Evolutionary conservation across 2,329 filamentous ascomycete genomes (phyloP), one percentile per base, ranked within the genome.

Genomic region (Aspergillus ochraceus): DNA sequence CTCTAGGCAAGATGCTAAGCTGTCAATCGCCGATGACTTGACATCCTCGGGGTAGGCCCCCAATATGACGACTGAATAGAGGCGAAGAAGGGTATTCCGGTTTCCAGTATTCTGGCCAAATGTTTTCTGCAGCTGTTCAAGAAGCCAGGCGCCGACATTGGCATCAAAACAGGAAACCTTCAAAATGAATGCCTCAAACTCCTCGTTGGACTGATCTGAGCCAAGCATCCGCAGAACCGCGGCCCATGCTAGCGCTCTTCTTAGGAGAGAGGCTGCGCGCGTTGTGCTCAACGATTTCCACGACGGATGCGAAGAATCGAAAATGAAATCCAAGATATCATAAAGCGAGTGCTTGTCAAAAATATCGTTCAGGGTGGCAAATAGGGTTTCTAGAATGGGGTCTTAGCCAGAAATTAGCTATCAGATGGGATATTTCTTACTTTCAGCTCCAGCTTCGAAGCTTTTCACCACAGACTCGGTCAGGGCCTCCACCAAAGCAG

Each of bases 401-500:
- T 3, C 5, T 20, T 10, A 49, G 9, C 30, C 11, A 26, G 1
- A 20, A 3, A 6, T 42, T 42, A 6, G 36, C 14, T 42, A n/a
- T 42, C 6, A 12, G 9, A 14, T 0, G 10, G 39, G 6, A 19
- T 3, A 14, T 11, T 9, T 17, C 63, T 47, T 68, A 77, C 76
- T 66, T 68, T 74, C 70, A 17, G 60, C 55, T 2, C 66, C 66
- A 9, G 66, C 71, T 19, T 70, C 61, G 8, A 77, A 62, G 24
- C 70, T 67, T 36, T 73, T 71, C 55, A 75, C 71, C n/a, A 76
- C 55, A 1, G 64, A 62, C 50, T 77, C 76, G 26, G 72, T 74
- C 30, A 79, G 45, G 24, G 76, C 71, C 39, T 78, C 76, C 36
- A 79, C 53, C 8, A 79, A 59, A 42, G 69, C 65, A 17, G 71